These are phyloP conservation scores for Cucurbita moschata DNA, from an alignment of 306 rosid genomes.

Conservation along the genomic window DNA sequence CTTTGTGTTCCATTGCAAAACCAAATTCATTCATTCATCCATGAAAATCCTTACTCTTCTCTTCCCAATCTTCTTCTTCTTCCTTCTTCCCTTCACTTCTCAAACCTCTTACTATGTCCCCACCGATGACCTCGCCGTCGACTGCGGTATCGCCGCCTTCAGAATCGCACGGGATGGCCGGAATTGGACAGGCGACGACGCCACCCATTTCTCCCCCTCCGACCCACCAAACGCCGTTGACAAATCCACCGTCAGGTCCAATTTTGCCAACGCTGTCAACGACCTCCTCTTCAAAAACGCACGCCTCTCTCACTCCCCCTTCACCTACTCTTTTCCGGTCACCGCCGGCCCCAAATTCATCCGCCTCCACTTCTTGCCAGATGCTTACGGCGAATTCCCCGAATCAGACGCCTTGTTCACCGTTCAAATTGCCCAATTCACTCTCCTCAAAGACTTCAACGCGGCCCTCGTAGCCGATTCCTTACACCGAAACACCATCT, in stretches of 20 bases:
- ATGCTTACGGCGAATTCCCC: neutral
- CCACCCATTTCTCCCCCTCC: neutral
- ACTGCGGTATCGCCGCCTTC: slow-evolving; percentile 1
- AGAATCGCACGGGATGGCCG: neutral
- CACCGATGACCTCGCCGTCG: neutral
- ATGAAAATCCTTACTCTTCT: neutral
- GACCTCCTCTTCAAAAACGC: slow-evolving; percentile 6
- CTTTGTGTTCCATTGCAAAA: neutral
- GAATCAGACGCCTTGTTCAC: slow-evolving; percentile 26
- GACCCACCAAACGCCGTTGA: neutral
- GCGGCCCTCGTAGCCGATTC: slow-evolving; percentile 18
- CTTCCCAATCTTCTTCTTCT: neutral
- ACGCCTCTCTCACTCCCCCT: slow-evolving; percentile 16
- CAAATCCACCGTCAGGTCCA: neutral
- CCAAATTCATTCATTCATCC: neutral
- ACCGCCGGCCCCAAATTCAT: slow-evolving; percentile 35
- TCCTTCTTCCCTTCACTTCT: neutral
- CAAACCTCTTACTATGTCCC: neutral
- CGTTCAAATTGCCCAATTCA: slow-evolving; percentile 31
- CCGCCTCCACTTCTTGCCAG: slow-evolving; percentile 30
- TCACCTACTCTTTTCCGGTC: slow-evolving; percentile 33
- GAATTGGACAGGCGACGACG: slow-evolving; percentile 10
- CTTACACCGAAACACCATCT: neutral
- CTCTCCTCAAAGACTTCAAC: slow-evolving; percentile 35
- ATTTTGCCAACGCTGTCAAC: neutral